These are phyloP conservation scores for Fraxinus ornus DNA, from an alignment of 305 asterid genomes.

Conservation along the genomic window DNA sequence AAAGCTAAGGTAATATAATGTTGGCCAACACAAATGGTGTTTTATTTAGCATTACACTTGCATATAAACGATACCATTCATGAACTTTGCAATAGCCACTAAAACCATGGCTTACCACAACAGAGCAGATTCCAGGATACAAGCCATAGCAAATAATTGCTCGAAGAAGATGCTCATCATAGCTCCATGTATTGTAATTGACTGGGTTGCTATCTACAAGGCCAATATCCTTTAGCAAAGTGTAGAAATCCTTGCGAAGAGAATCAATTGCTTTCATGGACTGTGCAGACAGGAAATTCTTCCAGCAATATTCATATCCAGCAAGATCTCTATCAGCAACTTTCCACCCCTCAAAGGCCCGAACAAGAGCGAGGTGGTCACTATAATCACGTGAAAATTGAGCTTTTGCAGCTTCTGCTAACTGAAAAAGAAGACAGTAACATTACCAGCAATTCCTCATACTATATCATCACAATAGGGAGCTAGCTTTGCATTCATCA, in stretches of 20 bases:
- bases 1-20: neutral
- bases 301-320: conserved; percentile 90
- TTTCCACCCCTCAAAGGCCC: conserved; percentile 92
- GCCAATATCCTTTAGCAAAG: conserved; percentile 76
- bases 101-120: conserved; percentile 63
- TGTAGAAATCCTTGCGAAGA: conserved; percentile 78
- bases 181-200: conserved; percentile 73
- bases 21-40: neutral
- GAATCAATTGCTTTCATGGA: conserved; percentile 93
- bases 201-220: conserved; percentile 80
- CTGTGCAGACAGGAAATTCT: conserved; percentile 79
- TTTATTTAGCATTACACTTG: neutral
- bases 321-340: conserved; percentile 68
- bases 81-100: conserved; percentile 15
- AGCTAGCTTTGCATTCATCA: neutral
- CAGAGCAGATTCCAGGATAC: conserved; percentile 93
- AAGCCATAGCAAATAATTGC: conserved; percentile 84
- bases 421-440: conserved; percentile 40
- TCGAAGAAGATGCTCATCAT: conserved; percentile 79
- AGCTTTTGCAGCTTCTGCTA: conserved; percentile 96
- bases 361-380: conserved; percentile 88
- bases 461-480: conserved; percentile 2
- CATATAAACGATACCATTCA: conserved; percentile 7
- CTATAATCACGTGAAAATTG: conserved; percentile 79
- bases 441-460: conserved; percentile 15